phyloP scores from a whole-genome alignment of 371 early-diverging fungal genomes.

The Actinomortierella wolfii region DNA sequence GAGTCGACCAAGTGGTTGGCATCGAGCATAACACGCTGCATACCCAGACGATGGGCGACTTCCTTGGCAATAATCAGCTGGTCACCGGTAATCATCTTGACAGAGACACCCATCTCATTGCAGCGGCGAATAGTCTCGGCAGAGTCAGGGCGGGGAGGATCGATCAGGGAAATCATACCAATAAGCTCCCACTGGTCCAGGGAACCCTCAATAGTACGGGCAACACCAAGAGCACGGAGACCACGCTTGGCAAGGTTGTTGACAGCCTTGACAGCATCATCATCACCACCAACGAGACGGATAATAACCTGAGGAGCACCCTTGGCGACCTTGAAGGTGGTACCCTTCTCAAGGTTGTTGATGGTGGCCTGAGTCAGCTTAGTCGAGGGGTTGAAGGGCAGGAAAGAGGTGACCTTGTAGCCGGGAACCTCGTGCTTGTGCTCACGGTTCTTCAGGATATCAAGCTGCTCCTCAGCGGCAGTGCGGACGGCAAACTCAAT shows the following conservation, averaged over 20 bases:
- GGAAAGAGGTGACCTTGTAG: slow-evolving; percentile 83
- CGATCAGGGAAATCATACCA: slow-evolving; percentile 84
- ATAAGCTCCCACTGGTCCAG: slow-evolving; percentile 71
- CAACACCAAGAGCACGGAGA: slow-evolving; percentile 93
- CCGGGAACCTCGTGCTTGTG: slow-evolving; percentile 78
- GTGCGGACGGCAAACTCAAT: slow-evolving; percentile 88
- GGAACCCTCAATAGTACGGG: slow-evolving; percentile 67
- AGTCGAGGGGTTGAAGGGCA: slow-evolving; percentile 91
- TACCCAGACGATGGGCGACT: slow-evolving; percentile 83
- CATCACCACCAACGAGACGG: slow-evolving; percentile 79
- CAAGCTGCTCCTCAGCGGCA: slow-evolving; percentile 80
- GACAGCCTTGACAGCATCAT: slow-evolving; percentile 78
- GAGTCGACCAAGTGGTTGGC: slow-evolving; percentile 80
- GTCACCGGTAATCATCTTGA: slow-evolving; percentile 93
- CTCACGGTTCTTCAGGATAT: slow-evolving; percentile 59
- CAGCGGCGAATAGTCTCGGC: slow-evolving; percentile 67
- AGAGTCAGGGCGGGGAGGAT: slow-evolving; percentile 83
- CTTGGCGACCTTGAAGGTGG: slow-evolving; percentile 86
- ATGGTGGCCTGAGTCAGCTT: slow-evolving; percentile 92
- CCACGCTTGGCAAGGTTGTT: slow-evolving; percentile 84
- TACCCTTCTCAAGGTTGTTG: slow-evolving; percentile 63
- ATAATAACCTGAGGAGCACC: slow-evolving; percentile 95
- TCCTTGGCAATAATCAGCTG: slow-evolving; percentile 90
- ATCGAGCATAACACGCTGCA: slow-evolving; percentile 81
- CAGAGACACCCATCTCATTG: slow-evolving; percentile 75